A percentile compares a stretch with the other conserved stretches of the same genome.
Evolutionary conservation across 495 filamentous ascomycete species (phyloP).

Genomic region (Neurospora tetraspora): DNA sequence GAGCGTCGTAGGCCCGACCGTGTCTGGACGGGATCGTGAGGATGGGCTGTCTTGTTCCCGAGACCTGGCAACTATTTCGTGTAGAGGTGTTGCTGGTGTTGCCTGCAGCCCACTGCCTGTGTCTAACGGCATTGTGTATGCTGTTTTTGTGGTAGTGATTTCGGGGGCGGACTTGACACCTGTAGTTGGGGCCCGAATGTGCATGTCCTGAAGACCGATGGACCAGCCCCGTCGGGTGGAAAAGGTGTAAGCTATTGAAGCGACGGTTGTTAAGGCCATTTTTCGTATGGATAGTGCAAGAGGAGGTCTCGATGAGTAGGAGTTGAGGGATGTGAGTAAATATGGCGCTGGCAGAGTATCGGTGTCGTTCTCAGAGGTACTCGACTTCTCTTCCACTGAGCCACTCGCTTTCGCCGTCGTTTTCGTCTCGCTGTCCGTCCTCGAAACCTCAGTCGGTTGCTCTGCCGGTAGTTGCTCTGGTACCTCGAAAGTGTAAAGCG

Average conservation of each 20-base stretch:
- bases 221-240: slow-evolving; percentile 69
- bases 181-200: slow-evolving; percentile 34
- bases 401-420: not conserved
- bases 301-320: slow-evolving; percentile 70
- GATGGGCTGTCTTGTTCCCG: not conserved
- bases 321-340: slow-evolving; percentile 71
- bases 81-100: slow-evolving; percentile 16
- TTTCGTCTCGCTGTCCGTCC: not conserved
- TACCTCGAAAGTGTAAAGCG: slow-evolving; percentile 56
- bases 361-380: not conserved
- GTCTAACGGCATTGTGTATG: slow-evolving; percentile 30
- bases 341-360: slow-evolving; percentile 28
- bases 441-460: not conserved
- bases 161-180: slow-evolving; percentile 26
- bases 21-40: not conserved
- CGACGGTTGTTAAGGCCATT: slow-evolving; percentile 49
- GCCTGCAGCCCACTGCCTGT: slow-evolving; percentile 3
- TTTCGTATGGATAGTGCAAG: slow-evolving; percentile 67
- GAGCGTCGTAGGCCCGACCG: slow-evolving; percentile 55
- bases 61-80: not conserved
- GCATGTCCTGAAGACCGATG: slow-evolving; percentile 80
- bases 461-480: slow-evolving; percentile 14
- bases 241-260: slow-evolving; percentile 78
- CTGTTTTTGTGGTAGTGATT: slow-evolving; percentile 35
- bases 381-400: not conserved